Evolutionary conservation across 2,329 filamentous ascomycete genomes (phyloP), one percentile per base, ranked within the genome.

Genomic region (Saccharata proteae): DNA sequence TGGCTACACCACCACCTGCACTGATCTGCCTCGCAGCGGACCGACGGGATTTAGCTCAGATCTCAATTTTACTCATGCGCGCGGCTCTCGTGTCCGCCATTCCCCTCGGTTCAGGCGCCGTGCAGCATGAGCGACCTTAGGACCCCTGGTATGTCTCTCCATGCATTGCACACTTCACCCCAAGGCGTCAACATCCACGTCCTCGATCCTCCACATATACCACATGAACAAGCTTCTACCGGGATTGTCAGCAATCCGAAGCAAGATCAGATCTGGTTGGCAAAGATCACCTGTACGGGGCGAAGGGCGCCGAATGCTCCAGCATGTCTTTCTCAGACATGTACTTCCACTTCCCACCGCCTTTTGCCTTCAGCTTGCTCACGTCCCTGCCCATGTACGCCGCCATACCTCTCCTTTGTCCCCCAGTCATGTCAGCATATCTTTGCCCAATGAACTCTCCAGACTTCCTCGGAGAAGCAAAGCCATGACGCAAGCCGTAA

Each of bases 301-400:
- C 69, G 54, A 93, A 98, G 49, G 67, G 74, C 35, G 77, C 80
- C 9, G 83, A 77, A 41, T 83, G 67, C 42, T 85, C 80, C 38
- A 79, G 53, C 90, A 98, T 96, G 38, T 96, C 90, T 51, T 75
- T 71, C 59, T 96, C 90, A 20, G 69, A 71, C 85, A 96, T 93
- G 55, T 96, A 98, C 64, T 96, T 96, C 79, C 85, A 96, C 62
- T 96, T 96, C 26, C 82, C 81, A 2, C 26, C 26, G 26, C 27
- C 32, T 6, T 16, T 35, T 14, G 27, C 9, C 59, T 92, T 94
- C 37, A 94, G 60, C 58, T 88, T 93, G 26, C 65, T 72, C 14
- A 96, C 75, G 51, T 96, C 83, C 37, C 72, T 73, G 2, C 90
- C 90, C 28, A 77, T 67, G 49, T 90, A 86, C 0, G 80, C 77